These are phyloP conservation scores for Aspergillus panamensis DNA, from an alignment of 495 filamentous ascomycete genomes.

Conservation along the genomic window DNA sequence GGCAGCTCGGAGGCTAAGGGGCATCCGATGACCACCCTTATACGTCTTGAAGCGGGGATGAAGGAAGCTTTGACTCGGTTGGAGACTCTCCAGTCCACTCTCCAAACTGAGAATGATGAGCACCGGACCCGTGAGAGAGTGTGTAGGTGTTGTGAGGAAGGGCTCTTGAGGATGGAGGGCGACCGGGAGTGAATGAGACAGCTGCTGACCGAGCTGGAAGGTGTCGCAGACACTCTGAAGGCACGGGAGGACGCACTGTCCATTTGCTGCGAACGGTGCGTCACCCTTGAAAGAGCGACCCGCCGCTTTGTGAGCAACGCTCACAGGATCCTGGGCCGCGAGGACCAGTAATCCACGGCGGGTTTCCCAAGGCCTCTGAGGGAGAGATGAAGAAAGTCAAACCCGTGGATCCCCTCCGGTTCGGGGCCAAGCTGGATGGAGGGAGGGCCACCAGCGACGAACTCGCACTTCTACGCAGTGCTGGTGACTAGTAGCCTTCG, in stretches of 20 bases:
- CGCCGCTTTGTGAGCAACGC: neutral
- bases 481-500: constrained; percentile 34
- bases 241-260: neutral
- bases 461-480: constrained; percentile 38
- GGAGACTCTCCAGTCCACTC: too few species aligned
- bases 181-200: neutral
- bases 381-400: neutral
- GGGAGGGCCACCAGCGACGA: constrained; percentile 30
- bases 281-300: neutral
- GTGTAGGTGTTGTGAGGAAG: too few species aligned
- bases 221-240: neutral
- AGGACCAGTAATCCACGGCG: too few species aligned
- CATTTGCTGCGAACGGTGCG: neutral
- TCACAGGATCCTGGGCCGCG: neutral
- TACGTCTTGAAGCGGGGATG: too few species aligned
- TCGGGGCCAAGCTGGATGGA: neutral
- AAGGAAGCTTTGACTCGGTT: too few species aligned
- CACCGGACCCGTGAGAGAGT: too few species aligned
- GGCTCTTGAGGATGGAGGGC: too few species aligned
- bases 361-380: neutral
- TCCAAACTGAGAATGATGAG: too few species aligned
- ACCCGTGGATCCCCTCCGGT: neutral
- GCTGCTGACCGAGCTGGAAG: neutral
- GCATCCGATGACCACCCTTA: too few species aligned
- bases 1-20: too few species aligned